Conservation (phyloP, 106 monocot species). For the Platanthera zijinensis region DNA sequence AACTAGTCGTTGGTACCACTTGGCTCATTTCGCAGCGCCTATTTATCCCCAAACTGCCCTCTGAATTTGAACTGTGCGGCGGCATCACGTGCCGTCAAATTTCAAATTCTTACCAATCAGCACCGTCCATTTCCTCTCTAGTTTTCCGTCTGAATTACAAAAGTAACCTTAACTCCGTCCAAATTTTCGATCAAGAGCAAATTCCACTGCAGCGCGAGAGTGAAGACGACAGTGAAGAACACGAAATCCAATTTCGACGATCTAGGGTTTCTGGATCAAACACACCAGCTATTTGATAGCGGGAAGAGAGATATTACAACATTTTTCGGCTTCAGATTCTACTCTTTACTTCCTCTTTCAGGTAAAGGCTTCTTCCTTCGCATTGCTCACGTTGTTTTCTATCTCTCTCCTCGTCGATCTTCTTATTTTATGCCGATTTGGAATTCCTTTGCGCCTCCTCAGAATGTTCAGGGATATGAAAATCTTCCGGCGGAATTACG, state of each 20-base stretch:
- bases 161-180: background rate
- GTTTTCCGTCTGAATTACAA: background rate
- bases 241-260: background rate
- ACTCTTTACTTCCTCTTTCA: constrained; percentile 47
- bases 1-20: constrained; percentile 4
- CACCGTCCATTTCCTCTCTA: background rate
- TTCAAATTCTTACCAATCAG: background rate
- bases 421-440: background rate
- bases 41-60: background rate
- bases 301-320: constrained; percentile 8
- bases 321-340: constrained; percentile 42
- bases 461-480: constrained; percentile 78
- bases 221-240: background rate
- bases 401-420: background rate
- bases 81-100: background rate
- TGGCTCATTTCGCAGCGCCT: background rate
- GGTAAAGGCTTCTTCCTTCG: constrained; percentile 23
- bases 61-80: background rate
- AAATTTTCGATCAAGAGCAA: background rate
- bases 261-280: background rate
- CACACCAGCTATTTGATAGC: background rate
- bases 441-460: background rate
- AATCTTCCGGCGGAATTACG: constrained; percentile 32
- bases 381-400: too few relatives aligned
- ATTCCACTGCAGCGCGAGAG: background rate